Conservation (phyloP, 805 yeast species). For the Hanseniaspora singularis region DNA sequence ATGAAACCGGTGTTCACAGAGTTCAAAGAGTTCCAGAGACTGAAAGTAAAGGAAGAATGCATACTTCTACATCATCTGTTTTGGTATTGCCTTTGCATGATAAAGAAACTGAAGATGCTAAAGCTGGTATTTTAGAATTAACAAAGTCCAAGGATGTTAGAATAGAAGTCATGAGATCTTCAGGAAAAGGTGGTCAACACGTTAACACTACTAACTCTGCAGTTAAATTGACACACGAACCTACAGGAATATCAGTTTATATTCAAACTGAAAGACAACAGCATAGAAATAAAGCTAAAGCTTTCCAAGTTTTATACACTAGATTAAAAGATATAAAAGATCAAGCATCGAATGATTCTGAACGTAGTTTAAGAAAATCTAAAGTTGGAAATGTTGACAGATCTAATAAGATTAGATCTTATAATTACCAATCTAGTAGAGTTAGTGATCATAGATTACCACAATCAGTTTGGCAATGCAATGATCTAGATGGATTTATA, state of each 20-base stretch:
- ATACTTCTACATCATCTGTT: constrained; percentile 93
- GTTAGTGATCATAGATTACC: constrained; percentile 71
- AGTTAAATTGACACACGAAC: constrained; percentile 80
- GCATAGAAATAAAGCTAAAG: constrained; percentile 86
- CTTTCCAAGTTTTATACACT: constrained; percentile 69
- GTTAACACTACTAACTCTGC: constrained; percentile 97
- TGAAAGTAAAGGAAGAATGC: constrained; percentile 85
- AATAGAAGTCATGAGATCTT: constrained; percentile 92
- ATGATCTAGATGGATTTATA: constrained; percentile 8
- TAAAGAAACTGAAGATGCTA: constrained; percentile 35
- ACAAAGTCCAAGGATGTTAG: constrained; percentile 70
- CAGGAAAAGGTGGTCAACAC: constrained; percentile 97
- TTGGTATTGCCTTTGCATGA: constrained; percentile 71
- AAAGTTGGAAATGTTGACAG: constrained; percentile 86
- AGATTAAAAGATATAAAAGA: constrained; percentile 67
- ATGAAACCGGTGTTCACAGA: constrained; percentile 91
- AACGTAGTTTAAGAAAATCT: constrained; percentile 54
- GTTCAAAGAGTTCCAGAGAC: constrained; percentile 92
- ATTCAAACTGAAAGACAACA: constrained; percentile 96
- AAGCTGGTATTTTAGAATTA: constrained; percentile 1
- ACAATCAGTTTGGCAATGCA: constrained; percentile 9
- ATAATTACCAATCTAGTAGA: constrained; percentile 84
- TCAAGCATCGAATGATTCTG: constrained; percentile 37
- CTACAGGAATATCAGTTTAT: constrained; percentile 76
- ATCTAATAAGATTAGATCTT: constrained; percentile 85